phyloP scores from a whole-genome alignment of 495 filamentous ascomycete genomes.

The Penicillium turbatum region DNA sequence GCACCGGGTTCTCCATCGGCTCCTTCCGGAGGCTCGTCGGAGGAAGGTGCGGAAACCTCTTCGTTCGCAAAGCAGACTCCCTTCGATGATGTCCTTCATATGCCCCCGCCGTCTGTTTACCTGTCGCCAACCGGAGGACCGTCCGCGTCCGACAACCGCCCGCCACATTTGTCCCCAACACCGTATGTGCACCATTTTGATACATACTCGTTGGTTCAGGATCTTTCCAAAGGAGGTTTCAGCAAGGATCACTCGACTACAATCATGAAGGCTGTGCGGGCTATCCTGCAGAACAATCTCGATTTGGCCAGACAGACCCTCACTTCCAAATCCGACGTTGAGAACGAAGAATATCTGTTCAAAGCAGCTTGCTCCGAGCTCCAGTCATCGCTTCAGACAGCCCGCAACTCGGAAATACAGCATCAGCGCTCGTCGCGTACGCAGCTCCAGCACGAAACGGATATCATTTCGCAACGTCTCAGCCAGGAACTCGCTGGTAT shows the following conservation, averaged over 20 bases:
- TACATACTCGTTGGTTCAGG: constrained; percentile 78
- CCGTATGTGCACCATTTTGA: constrained; percentile 96
- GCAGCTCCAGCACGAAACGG: constrained; percentile 86
- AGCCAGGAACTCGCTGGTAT: constrained; percentile 73
- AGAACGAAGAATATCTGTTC: constrained; percentile 92
- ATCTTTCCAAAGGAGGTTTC: constrained; percentile 67
- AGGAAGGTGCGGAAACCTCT: constrained; percentile 31
- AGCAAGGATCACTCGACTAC: constrained; percentile 64
- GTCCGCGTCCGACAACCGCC: constrained; percentile 42
- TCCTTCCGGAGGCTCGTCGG: constrained; percentile 20
- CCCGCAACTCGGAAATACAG: constrained; percentile 52
- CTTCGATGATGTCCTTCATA: constrained; percentile 63
- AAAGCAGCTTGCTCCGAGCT: constrained; percentile 91
- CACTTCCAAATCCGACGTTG: constrained; percentile 73
- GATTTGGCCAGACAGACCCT: constrained; percentile 70
- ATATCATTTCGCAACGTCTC: constrained; percentile 78
- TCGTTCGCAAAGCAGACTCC: constrained; percentile 40
- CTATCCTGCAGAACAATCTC: constrained; percentile 70
- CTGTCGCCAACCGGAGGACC: constrained; percentile 29
- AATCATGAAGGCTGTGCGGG: constrained; percentile 83
- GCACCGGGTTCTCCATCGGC: constrained; percentile 16
- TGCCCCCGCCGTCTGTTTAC: constrained; percentile 43
- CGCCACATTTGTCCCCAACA: constrained; percentile 64
- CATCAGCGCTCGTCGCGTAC: constrained; percentile 74
- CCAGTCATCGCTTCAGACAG: constrained; percentile 65